Base-by-base conservation (phyloP, 1,284 basidiomycete species). In the Leccinum angustisporum region DNA sequence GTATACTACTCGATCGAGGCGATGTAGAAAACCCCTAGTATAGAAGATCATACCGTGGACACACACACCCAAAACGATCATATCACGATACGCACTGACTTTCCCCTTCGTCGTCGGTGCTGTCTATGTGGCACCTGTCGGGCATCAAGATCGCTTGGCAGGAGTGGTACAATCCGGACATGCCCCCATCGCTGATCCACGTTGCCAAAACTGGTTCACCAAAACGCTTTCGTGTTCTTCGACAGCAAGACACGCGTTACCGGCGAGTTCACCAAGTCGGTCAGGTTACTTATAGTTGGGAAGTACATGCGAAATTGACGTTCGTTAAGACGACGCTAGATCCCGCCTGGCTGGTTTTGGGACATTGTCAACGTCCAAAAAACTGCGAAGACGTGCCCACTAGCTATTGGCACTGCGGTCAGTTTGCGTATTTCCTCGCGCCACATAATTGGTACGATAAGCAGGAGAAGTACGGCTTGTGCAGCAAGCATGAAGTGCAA, bases 111-210 rank as follows among this genome's bases (percentile, higher is more conserved):
- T 83, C 21, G 65, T 73, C 5, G 85, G 83, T 6, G 78, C 80
- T 9, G 85, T 88, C 84, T 84, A 83, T 67, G 65, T 70, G 0
- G 58, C 80, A 1, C 88, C 25, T 3, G 0, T 84, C 89, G 66
- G 92, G 90, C 1, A 78, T 75, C 21, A 81, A 81, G 51, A 67
- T 94, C 18, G 83, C 82, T 3, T 94, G 88, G 87, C 78, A 87
- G 54, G 81, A 88, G 63, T 94, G 91, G 91, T 78, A 75, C 63
- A 86, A 88, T 65, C 92, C 92, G 0, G 85, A 91, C 68, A 93
- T 94, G 92, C 25, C 90, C 91, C 21, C 86, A 91, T 81, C 84
- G 0, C 78, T 87, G 67, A 76, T 93, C 43, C 78, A 81, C 66
- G 72, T 89, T 27, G 87, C 83, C 0, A 76, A 81, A 83, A 34